These are phyloP conservation scores for Neurospora intermedia DNA, from an alignment of 495 filamentous ascomycete genomes.

Conservation along the genomic window DNA sequence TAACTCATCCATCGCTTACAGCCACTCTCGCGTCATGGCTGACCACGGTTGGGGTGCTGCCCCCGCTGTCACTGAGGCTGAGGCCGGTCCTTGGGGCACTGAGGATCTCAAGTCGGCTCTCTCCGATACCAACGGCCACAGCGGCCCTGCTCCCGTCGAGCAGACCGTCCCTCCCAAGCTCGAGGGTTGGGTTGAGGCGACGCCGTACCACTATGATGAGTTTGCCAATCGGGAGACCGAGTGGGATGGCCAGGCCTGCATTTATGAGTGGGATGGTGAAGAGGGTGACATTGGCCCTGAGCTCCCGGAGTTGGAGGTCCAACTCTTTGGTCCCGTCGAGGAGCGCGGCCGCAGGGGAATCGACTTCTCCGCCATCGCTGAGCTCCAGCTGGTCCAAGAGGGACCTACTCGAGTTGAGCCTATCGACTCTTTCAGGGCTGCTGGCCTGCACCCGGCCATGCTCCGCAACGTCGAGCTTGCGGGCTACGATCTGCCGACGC, in stretches of 20 bases:
- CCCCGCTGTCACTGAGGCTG: neutral
- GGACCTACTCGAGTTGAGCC: constrained; percentile 42
- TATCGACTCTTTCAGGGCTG: constrained; percentile 55
- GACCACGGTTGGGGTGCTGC: neutral
- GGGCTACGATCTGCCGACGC: constrained; percentile 56
- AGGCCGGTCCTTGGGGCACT: constrained; percentile 8
- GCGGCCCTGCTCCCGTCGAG: neutral
- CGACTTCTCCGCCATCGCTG: constrained; percentile 43
- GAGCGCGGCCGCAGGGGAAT: constrained; percentile 27
- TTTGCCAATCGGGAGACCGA: constrained; percentile 17
- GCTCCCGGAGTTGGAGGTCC: constrained; percentile 53
- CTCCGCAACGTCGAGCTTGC: constrained; percentile 62
- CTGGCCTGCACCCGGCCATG: constrained; percentile 79
- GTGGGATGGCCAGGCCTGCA: constrained; percentile 39
- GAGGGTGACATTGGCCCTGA: constrained; percentile 74
- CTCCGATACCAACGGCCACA: neutral
- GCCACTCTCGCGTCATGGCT: neutral
- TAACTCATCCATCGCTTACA: neutral
- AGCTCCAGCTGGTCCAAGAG: constrained; percentile 50
- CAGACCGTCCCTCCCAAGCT: constrained; percentile 4
- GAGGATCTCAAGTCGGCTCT: constrained; percentile 13
- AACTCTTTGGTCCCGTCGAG: constrained; percentile 53
- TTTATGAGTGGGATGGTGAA: constrained; percentile 81
- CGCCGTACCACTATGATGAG: constrained; percentile 45
- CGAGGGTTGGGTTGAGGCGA: constrained; percentile 42